Evolutionary conservation across 768 basidiomycete genomes (phyloP), one percentile per base, ranked within the genome.

Genomic region (Mycena albidolilacea): DNA sequence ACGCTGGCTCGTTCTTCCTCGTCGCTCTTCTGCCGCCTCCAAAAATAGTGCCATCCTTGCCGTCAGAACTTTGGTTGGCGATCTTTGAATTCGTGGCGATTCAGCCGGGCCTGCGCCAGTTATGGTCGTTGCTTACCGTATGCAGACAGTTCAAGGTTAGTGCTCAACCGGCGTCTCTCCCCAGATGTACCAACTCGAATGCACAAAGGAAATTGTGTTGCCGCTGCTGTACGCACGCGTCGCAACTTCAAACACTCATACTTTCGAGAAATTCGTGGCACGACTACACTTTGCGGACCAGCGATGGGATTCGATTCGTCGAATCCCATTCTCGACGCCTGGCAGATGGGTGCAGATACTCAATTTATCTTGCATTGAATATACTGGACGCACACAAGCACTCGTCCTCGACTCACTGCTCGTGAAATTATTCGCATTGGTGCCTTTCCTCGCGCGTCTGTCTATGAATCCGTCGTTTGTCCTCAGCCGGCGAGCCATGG

Each of bases 271-370:
- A 71, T 92, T 96, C 75, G 84, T 88, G n/a, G 71, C 82, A n/a
- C 85, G 84, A 30, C 86, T 97, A 1, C 83, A 86, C 70, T 76
- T 79, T 39, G 91, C 92, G 8, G 96, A 97, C 73, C 87, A 89
- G 76, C 89, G 88, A 78, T 97, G 96, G 96, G 95, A 96, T 77
- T 94, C 95, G 55, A 91, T 97, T 69, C 90, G 94, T 64, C 89
- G 96, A 62, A 95, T 94, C 75, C 94, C 94, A 0, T 94, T 93
- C 77, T 97, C 95, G 5, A 88, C 93, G 0, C 96, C 96, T 1
- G 96, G 96, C 38, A 88, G 96, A 79, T 97, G 95, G 93, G 90
- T 97, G 1, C 92, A 91, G 70, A 81, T 79, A 11, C 85, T 98
- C 30, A 93, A 97, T 80, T 82, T 98, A 7, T 91, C 93, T 6